A percentile compares a stretch with the other conserved stretches of the same genome.
phyloP scores from a whole-genome alignment of 106 monocot genomes.

The Vanilla planifolia region DNA sequence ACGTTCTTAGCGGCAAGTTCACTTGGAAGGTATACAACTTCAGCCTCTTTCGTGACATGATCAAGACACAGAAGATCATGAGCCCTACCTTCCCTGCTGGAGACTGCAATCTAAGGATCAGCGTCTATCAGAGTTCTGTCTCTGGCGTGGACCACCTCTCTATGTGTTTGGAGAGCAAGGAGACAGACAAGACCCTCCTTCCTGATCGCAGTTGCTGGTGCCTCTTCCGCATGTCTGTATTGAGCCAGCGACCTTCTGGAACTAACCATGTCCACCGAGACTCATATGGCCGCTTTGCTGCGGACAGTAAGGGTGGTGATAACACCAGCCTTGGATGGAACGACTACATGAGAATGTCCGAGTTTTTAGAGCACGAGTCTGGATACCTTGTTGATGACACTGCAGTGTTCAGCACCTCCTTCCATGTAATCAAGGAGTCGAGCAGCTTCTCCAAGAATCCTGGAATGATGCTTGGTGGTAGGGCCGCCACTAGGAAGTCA shows the following conservation, averaged over 20 bases:
- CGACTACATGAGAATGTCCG: conserved; percentile 80
- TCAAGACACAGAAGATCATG: conserved; percentile 93
- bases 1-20: conserved; percentile 64
- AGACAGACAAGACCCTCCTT: conserved; percentile 42
- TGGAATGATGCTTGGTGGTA: conserved; percentile 26
- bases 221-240: conserved; percentile 80
- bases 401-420: conserved; percentile 71
- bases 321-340: conserved; percentile 94
- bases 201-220: conserved; percentile 90
- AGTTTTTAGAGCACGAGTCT: conserved; percentile 47
- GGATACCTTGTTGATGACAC: conserved; percentile 67
- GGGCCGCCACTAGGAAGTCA: conserved; percentile 49
- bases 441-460: conserved; percentile 50
- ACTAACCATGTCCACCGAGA: conserved; percentile 64
- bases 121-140: conserved; percentile 80
- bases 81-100: conserved; percentile 82
- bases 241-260: conserved; percentile 59
- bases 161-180: conserved; percentile 96
- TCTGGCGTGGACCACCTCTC: conserved; percentile 65
- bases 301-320: conserved; percentile 72
- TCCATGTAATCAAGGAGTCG: conserved; percentile 90
- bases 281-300: conserved; percentile 85
- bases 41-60: conserved; percentile 71
- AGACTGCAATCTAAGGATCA: conserved; percentile 78
- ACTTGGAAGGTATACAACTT: conserved; percentile 88